Percentiles rank a stretch among this genome's conserved stretches.
Conservation (phyloP, 305 asterid genomes). For the Petunia hybrid region DNA sequence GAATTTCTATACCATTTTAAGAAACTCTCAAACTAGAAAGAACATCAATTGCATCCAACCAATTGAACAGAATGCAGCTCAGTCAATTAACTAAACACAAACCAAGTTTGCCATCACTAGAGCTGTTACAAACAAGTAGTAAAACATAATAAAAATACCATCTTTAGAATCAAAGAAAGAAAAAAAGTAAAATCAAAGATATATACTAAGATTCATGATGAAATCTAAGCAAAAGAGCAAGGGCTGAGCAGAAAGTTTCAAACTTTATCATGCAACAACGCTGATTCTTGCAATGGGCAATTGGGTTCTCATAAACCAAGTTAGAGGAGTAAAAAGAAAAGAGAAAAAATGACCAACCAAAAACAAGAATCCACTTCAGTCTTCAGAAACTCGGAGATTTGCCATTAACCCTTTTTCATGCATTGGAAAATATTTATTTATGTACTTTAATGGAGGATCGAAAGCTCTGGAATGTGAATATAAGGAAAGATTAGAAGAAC, state of each 20-base stretch:
- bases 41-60: slow-evolving; percentile 20
- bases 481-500: not conserved
- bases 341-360: not conserved
- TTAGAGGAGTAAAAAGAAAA: not conserved
- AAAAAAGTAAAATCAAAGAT: not conserved
- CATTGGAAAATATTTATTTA: not conserved
- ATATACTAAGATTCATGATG: not conserved
- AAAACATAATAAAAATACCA: not conserved
- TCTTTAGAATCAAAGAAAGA: not conserved
- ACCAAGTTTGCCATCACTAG: not conserved
- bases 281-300: not conserved
- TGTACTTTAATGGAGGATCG: slow-evolving; percentile 1
- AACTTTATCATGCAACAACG: slow-evolving; percentile 17
- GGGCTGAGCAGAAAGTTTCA: not conserved
- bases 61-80: not conserved
- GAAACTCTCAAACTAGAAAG: not conserved
- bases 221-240: not conserved
- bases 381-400: not conserved
- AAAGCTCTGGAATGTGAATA: not conserved
- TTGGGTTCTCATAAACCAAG: not conserved
- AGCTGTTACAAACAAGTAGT: not conserved
- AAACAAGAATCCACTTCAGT: not conserved
- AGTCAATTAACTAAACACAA: not conserved
- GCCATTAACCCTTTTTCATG: not conserved
- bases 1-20: not conserved